phyloP scores from a whole-genome alignment of 805 yeast species.

The Wickerhamomyces chambardii region DNA sequence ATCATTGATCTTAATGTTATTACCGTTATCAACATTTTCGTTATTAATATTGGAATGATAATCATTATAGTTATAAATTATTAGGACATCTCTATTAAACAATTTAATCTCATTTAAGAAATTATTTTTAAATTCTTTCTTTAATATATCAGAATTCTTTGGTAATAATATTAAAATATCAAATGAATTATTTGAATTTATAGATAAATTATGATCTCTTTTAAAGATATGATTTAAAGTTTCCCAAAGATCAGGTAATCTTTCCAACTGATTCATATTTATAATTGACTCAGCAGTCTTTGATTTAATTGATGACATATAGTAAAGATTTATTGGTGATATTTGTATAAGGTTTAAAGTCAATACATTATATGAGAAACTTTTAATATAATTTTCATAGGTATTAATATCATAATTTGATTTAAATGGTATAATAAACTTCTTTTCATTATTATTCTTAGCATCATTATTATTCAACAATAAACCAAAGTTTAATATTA shows the following conservation, averaged over 20 bases:
- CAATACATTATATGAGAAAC: neutral
- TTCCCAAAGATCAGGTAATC: no score
- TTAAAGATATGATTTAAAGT: neutral
- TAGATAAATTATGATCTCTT: no score
- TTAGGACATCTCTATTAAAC: no score
- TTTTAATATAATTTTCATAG: neutral
- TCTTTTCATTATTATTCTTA: neutral
- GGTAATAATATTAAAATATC: neutral
- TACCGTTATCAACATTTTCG: no score
- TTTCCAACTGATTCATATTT: no score
- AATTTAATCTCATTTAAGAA: no score
- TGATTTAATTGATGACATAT: no score
- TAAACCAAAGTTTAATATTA: neutral
- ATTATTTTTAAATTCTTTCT: neutral
- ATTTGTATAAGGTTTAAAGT: neutral
- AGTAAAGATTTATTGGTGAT: neutral
- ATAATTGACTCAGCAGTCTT: no score
- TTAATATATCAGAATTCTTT: neutral
- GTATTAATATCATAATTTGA: neutral
- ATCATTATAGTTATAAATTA: no score
- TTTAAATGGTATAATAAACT: conserved; percentile 1
- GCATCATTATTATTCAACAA: neutral
- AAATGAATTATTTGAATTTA: neutral
- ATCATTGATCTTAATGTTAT: no score
- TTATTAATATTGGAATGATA: no score